These are phyloP conservation scores for Elsinoe perseae DNA, from an alignment of 2,329 filamentous ascomycete genomes.

Conservation along the genomic window DNA sequence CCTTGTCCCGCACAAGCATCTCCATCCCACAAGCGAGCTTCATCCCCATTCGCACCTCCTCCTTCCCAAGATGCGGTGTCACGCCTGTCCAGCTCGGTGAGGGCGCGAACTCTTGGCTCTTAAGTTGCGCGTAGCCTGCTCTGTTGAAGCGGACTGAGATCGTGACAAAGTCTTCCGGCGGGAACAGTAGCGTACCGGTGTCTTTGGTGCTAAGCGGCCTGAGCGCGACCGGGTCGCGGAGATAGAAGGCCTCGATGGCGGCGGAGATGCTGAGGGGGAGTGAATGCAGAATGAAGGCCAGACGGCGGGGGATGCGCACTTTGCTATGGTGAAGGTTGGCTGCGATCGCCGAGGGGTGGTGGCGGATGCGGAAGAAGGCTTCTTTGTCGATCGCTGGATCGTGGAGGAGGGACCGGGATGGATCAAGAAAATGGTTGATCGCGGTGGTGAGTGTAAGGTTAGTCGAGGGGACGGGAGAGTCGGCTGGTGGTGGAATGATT, in stretches of 20 bases:
- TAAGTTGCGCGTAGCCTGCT: conserved; percentile 82
- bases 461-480: conserved; percentile 26
- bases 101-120: conserved; percentile 69
- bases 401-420: conserved; percentile 55
- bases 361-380: conserved; percentile 79
- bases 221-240: conserved; percentile 72
- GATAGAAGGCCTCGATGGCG: conserved; percentile 84
- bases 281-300: conserved; percentile 70
- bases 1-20: conserved; percentile 64
- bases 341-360: conserved; percentile 69
- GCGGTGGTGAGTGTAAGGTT: conserved; percentile 59
- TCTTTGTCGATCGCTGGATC: conserved; percentile 73
- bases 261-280: conserved; percentile 70
- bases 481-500: conserved; percentile 53
- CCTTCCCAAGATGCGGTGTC: conserved; percentile 31
- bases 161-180: conserved; percentile 70
- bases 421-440: conserved; percentile 50
- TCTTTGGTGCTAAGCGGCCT: conserved; percentile 56
- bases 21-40: conserved; percentile 87
- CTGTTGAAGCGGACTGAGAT: conserved; percentile 78
- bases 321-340: conserved; percentile 69
- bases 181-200: conserved; percentile 53
- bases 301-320: conserved; percentile 67
- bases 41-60: conserved; percentile 64
- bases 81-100: conserved; percentile 50